Base-by-base conservation (phyloP, 169 alveolate species). In the Plasmodium vinckei region DNA sequence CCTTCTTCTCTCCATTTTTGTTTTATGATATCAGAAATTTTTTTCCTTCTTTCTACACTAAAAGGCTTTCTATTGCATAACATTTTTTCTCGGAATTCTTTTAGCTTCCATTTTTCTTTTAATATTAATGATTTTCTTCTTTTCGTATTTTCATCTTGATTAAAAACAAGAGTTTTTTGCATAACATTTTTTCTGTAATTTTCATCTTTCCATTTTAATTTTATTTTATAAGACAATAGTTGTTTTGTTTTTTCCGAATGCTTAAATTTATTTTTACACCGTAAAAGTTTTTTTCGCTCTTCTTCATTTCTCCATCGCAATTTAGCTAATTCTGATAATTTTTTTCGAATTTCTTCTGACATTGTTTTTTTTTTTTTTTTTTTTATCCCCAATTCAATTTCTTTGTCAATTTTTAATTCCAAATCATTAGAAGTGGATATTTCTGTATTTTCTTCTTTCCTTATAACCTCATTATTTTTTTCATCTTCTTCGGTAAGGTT, bases 141-240 rank as follows among this genome's bases (percentile, higher is more conserved):
- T 68, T 82, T 82, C 39, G 90, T 82, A 82, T 82, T 82, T 47
- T 82, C 90, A 19, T 82, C 90, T 60, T 82, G 90, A 67, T 82
- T 82, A 68, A 82, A 82, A 54, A 53, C 56, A 27, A 67, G 21
- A 10, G 90, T 67, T 57, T 82, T 82, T 69, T 67, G 86, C 42
- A 82, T 54, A 13, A 82, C 69, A 15, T 72, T 65, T 67, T 82
- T 68, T 54, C 90, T 70, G 47, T 82, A 82, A 15, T 65, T 82
- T 54, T 82, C 90, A 51, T 82, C 90, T 67, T 39, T 65, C 90
- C 90, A 82, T 67, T 82, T 82, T n/a, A 82, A 33, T 68, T 82
- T 82, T 54, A 82, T 82, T 82, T 82, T 82, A 61, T 82, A 82
- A 6, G 90, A 82, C 56, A 82, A 68, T 27, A 82, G 46, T 19